Percentiles rank a stretch among this genome's conserved stretches.
These are phyloP conservation scores for Miamiensis avidus DNA, from an alignment of 169 alveolate genomes.

Conservation along the genomic window DNA sequence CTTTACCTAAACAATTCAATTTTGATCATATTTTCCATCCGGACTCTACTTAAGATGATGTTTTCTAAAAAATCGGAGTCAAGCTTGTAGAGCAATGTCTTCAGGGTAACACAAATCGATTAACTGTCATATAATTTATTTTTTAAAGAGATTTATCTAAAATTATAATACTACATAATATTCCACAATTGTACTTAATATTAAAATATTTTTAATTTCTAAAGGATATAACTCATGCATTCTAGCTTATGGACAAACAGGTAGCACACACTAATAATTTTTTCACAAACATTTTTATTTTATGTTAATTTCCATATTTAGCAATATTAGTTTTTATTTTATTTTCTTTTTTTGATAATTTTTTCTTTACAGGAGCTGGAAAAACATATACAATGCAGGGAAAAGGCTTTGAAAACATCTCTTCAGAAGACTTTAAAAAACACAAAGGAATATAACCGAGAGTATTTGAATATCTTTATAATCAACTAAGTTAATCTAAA, in stretches of 20 bases:
- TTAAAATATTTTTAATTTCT: no score
- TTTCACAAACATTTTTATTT: conserved; percentile 41
- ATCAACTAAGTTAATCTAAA: conserved; percentile 12
- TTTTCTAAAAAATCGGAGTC: conserved; percentile 32
- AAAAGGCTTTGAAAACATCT: neutral
- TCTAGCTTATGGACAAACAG: conserved; percentile 40
- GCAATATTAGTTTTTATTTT: neutral
- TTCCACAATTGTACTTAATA: no score
- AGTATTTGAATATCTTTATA: conserved; percentile 22
- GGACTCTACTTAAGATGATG: conserved; percentile 11
- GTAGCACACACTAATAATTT: conserved; percentile 7
- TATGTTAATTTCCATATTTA: conserved; percentile 39
- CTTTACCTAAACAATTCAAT: conserved; percentile 38
- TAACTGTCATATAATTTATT: no score
- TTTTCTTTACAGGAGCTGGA: conserved; percentile 25
- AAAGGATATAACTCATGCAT: conserved; percentile 9
- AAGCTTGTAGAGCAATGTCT: conserved; percentile 17
- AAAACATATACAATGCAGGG: conserved; percentile 45
- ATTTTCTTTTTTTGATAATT: no score
- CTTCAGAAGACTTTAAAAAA: neutral
- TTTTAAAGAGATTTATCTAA: no score
- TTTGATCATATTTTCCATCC: conserved; percentile 38
- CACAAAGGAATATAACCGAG: conserved; percentile 29
- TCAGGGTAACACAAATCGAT: neutral
- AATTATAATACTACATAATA: no score